Percentiles rank a stretch among this genome's conserved stretches.
Evolutionary conservation across 768 basidiomycete genomes (phyloP).

Genomic region (Boletus rubescentipes): DNA sequence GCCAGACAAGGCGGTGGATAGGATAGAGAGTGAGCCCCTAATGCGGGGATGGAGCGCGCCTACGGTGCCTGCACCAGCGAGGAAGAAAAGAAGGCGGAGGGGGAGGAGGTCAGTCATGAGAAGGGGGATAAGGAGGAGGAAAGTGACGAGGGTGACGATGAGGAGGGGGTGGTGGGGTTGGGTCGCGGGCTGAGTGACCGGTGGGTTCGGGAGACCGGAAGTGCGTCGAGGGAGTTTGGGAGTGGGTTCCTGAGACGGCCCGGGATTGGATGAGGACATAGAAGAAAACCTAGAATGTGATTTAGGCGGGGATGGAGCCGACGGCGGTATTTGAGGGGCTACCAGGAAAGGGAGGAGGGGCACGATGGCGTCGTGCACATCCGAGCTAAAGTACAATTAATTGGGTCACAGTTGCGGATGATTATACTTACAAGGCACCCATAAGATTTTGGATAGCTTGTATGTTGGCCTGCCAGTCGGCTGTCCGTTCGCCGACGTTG

Average conservation of each 20-base stretch:
- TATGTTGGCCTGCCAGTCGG: slow-evolving; percentile 84
- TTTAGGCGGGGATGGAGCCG: slow-evolving; percentile 49
- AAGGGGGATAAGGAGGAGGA: slow-evolving; percentile 44
- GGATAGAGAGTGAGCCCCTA: background rate
- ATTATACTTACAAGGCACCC: slow-evolving; percentile 66
- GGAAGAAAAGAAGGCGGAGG: slow-evolving; percentile 44
- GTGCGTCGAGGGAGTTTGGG: background rate
- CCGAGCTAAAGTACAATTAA: slow-evolving; percentile 46
- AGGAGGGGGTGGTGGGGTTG: slow-evolving; percentile 35
- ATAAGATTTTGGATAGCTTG: slow-evolving; percentile 92
- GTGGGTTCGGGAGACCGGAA: background rate
- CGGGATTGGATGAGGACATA: background rate
- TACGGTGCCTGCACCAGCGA: slow-evolving; percentile 18
- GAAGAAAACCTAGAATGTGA: slow-evolving; percentile 39
- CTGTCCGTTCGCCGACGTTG: slow-evolving; percentile 56
- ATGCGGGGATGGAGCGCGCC: slow-evolving; percentile 13
- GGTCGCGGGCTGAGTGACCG: background rate
- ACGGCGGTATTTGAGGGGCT: slow-evolving; percentile 49
- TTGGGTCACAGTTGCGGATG: no score
- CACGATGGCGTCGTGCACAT: slow-evolving; percentile 52
- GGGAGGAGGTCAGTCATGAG: slow-evolving; percentile 44
- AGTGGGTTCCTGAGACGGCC: slow-evolving; percentile 18
- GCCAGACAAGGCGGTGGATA: slow-evolving; percentile 7
- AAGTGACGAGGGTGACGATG: slow-evolving; percentile 37
- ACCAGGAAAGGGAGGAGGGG: slow-evolving; percentile 44